Percentiles rank a stretch among this genome's conserved stretches.
phyloP scores from a whole-genome alignment of 1,284 basidiomycete species.

The Naganishia liquefaciens region DNA sequence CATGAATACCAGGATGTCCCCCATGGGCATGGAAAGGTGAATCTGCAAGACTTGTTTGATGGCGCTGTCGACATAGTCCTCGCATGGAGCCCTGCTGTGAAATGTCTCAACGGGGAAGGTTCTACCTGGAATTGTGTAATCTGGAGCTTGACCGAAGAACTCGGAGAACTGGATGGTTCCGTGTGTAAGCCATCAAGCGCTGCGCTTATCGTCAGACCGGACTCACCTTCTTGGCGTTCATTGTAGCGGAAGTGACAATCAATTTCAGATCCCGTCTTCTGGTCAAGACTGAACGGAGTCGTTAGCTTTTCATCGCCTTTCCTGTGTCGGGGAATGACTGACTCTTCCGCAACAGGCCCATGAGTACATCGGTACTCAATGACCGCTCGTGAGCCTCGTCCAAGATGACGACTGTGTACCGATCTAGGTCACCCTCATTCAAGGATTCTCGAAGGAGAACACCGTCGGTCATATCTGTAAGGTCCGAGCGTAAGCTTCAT shows the following conservation, averaged over 20 bases:
- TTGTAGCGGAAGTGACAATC: conserved; percentile 97
- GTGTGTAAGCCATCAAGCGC: background rate
- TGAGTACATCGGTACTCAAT: conserved; percentile 91
- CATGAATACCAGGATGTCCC: conserved; percentile 98
- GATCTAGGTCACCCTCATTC: conserved; percentile 92
- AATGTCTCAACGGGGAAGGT: conserved; percentile 98
- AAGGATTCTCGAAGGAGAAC: conserved; percentile 91
- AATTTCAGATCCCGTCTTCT: conserved; percentile 88
- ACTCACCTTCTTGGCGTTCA: conserved; percentile 93
- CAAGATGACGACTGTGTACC: conserved; percentile 92
- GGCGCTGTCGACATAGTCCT: conserved; percentile 96
- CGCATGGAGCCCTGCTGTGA: conserved; percentile 95
- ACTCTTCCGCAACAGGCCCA: conserved; percentile 94
- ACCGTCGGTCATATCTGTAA: conserved; percentile 93
- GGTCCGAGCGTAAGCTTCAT: background rate
- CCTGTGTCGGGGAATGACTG: conserved; percentile 42
- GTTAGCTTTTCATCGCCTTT: conserved; percentile 11
- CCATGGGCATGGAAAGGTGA: conserved; percentile 87
- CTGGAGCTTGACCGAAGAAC: conserved; percentile 94
- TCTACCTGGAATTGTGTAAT: conserved; percentile 94
- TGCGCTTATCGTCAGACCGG: too few relatives aligned
- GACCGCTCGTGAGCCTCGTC: conserved; percentile 98
- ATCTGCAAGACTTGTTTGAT: conserved; percentile 98
- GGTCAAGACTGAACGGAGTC: conserved; percentile 69
- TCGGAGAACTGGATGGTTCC: conserved; percentile 68